A percentile compares a stretch with the other conserved stretches of the same genome.
Conservation (phyloP, 2,329 filamentous ascomycete genomes). For the Stachybotrys chartarum region DNA sequence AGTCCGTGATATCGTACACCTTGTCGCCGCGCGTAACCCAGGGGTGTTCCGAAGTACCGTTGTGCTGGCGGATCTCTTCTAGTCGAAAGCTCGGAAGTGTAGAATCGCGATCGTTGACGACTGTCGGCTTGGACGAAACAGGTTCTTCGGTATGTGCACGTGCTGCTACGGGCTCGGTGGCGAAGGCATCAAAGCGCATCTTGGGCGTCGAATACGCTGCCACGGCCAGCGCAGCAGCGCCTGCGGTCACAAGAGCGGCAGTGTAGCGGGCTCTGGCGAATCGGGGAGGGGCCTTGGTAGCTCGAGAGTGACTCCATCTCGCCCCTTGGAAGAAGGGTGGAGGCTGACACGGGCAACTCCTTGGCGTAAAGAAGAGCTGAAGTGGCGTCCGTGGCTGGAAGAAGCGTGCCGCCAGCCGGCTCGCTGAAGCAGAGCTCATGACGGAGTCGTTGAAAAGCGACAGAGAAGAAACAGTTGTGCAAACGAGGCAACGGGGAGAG, state of each 20-base stretch:
- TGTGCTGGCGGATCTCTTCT: constrained; percentile 44
- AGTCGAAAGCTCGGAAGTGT: constrained; percentile 42
- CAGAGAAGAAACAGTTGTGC: background rate
- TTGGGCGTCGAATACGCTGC: background rate
- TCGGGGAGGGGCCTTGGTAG: background rate
- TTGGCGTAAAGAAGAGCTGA: background rate
- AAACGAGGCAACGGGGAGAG: background rate
- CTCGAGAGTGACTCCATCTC: background rate
- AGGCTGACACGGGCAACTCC: background rate
- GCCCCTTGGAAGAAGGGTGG: background rate
- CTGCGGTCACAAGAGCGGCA: background rate
- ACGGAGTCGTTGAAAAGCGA: background rate
- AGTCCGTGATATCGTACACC: constrained; percentile 66
- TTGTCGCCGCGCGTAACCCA: constrained; percentile 60
- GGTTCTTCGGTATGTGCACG: background rate
- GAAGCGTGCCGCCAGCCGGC: background rate
- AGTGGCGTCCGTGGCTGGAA: background rate
- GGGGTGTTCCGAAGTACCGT: constrained; percentile 42
- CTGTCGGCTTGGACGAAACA: background rate
- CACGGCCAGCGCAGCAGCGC: background rate
- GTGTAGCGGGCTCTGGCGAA: background rate
- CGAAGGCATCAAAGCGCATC: background rate
- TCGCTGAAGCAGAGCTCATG: background rate
- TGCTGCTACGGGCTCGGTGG: background rate
- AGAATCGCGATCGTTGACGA: constrained; percentile 24